Evolutionary conservation across 148 eudicot genomes (phyloP).

Genomic region (Arbutus unedo): DNA sequence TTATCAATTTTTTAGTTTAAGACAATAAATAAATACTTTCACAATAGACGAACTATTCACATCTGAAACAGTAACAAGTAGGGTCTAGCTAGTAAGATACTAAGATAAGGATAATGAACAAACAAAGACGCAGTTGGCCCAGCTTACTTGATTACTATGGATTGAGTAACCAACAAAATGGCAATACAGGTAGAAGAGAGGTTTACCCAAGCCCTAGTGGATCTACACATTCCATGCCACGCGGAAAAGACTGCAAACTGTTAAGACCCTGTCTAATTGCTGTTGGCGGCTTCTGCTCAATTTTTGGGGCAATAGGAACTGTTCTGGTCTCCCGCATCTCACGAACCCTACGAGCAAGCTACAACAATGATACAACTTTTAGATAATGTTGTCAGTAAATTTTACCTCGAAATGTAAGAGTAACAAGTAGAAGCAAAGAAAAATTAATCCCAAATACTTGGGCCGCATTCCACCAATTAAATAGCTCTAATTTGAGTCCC

Average conservation of each 20-base stretch:
- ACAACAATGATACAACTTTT: conserved; percentile 26
- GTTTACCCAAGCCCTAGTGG: conserved; percentile 93
- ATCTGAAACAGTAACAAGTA: not conserved
- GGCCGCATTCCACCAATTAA: not conserved
- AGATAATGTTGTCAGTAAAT: not conserved
- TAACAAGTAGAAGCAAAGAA: not conserved
- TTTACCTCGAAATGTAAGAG: conserved; percentile 5
- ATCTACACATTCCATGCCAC: conserved; percentile 95
- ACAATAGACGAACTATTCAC: not conserved
- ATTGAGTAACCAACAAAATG: not conserved
- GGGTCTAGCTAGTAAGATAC: not conserved
- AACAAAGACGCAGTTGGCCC: not conserved
- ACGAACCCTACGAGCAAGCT: conserved; percentile 97
- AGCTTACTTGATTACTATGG: not conserved
- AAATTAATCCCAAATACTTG: not conserved
- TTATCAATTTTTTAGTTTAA: not conserved
- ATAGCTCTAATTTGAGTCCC: not conserved
- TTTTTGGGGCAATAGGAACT: conserved; percentile 57
- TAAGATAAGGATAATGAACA: not conserved
- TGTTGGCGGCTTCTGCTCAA: conserved; percentile 61
- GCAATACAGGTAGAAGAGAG: conserved; percentile 3
- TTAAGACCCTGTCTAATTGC: conserved; percentile 55
- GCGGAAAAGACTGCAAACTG: conserved; percentile 81
- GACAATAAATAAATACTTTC: not conserved
- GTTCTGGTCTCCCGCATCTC: conserved; percentile 93